These are phyloP conservation scores for Myriosclerotinia duriaeana DNA, from an alignment of 2,329 filamentous ascomycete species.

Conservation along the genomic window DNA sequence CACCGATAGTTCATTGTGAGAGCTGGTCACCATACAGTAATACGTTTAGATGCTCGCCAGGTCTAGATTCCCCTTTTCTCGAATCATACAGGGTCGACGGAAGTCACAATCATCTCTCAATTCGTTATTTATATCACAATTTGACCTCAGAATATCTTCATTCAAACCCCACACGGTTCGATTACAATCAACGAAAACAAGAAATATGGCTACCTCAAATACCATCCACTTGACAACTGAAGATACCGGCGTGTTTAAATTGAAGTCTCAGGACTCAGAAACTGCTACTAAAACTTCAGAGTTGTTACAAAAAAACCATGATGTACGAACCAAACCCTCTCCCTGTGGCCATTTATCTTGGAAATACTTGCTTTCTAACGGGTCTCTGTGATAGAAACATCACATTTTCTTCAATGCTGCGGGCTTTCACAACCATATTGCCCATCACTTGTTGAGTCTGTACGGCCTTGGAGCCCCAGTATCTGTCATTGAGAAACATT, in stretches of 20 bases:
- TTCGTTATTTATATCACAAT: neutral
- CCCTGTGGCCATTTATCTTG: slow-evolving; percentile 22
- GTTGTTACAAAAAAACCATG: slow-evolving; percentile 74
- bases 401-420: slow-evolving; percentile 77
- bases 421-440: slow-evolving; percentile 83
- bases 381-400: slow-evolving; percentile 51
- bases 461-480: slow-evolving; percentile 71
- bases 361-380: neutral
- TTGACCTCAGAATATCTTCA: neutral
- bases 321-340: slow-evolving; percentile 42
- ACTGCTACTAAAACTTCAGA: slow-evolving; percentile 63
- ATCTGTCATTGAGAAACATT: slow-evolving; percentile 60
- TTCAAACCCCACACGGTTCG: neutral
- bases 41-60: neutral
- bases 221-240: slow-evolving; percentile 50
- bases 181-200: neutral
- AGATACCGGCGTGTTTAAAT: slow-evolving; percentile 52
- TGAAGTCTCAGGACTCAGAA: slow-evolving; percentile 52
- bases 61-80: neutral
- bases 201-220: slow-evolving; percentile 38
- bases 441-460: slow-evolving; percentile 72
- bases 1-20: neutral
- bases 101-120: neutral
- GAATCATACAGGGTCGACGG: neutral
- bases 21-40: neutral